These are phyloP conservation scores for Begonia peltatifolia DNA, from an alignment of 306 rosid genomes.

Conservation along the genomic window DNA sequence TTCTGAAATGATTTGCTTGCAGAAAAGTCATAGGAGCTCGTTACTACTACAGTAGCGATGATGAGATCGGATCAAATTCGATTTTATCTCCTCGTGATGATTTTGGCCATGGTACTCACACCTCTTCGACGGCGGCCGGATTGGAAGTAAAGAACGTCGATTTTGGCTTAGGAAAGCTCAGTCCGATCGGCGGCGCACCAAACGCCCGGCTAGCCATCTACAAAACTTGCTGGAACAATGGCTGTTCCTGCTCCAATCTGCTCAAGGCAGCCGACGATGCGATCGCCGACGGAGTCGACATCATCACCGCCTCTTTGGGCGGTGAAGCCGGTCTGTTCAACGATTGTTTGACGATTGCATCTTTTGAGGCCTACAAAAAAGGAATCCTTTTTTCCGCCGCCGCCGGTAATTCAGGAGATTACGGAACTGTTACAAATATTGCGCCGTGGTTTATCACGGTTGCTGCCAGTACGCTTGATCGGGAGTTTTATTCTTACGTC, in stretches of 20 bases:
- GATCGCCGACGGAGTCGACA: slow-evolving; percentile 6
- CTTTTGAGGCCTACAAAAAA: neutral
- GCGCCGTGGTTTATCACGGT: slow-evolving; percentile 5
- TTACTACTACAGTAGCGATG: neutral
- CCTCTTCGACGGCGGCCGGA: neutral
- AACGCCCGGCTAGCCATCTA: neutral
- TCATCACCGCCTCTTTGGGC: slow-evolving; percentile 4
- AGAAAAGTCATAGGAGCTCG: slow-evolving; percentile 8
- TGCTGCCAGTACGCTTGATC: slow-evolving; percentile 5
- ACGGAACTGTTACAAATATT: neutral
- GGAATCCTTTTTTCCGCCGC: slow-evolving; percentile 3
- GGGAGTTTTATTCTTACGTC: neutral
- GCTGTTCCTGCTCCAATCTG: neutral
- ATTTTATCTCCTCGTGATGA: neutral
- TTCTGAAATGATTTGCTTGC: neutral
- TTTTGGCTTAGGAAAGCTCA: neutral
- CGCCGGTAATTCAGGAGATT: neutral
- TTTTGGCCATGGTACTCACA: slow-evolving; percentile 10
- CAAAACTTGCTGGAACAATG: slow-evolving; percentile 2
- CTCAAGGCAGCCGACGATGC: slow-evolving; percentile 5
- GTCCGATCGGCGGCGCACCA: slow-evolving; percentile 7
- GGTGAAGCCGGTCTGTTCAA: neutral
- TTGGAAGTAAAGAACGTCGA: neutral
- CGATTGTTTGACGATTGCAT: slow-evolving; percentile 4
- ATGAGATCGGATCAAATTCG: neutral